Evolutionary conservation across 2,329 filamentous ascomycete species (phyloP).

Genomic region (Sporothrix euskadiensis): DNA sequence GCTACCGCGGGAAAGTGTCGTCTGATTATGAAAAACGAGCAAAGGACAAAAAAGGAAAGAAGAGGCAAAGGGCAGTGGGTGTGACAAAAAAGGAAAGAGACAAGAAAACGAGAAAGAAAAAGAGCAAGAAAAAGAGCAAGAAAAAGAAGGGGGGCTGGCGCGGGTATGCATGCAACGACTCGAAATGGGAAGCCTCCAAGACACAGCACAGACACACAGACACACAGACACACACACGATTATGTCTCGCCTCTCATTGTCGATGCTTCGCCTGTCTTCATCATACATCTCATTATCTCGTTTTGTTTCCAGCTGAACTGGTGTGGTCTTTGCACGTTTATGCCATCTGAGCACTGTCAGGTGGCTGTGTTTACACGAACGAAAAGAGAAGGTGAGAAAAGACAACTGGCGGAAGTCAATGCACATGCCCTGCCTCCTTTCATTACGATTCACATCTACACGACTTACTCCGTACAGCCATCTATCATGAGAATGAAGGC

Average conservation of each 20-base stretch:
- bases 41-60: neutral
- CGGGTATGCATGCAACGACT: slow-evolving; percentile 2
- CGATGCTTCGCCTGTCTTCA: neutral
- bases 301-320: neutral
- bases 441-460: neutral
- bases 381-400: neutral
- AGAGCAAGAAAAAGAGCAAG: no score
- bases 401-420: neutral
- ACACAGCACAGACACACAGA: neutral
- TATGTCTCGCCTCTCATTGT: neutral
- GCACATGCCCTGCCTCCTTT: neutral
- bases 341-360: neutral
- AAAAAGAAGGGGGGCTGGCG: neutral
- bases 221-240: neutral
- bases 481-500: neutral
- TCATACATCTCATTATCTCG: neutral
- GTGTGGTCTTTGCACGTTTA: neutral
- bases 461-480: neutral
- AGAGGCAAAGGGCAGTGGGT: neutral
- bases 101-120: neutral
- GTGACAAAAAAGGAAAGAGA: neutral
- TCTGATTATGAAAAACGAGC: neutral
- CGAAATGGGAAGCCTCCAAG: slow-evolving; percentile 8
- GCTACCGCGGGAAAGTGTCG: neutral
- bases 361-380: slow-evolving; percentile 4